Percentiles rank a stretch among this genome's conserved stretches.
phyloP scores from a whole-genome alignment of 495 filamentous ascomycete genomes.

The Xylaria acuta region DNA sequence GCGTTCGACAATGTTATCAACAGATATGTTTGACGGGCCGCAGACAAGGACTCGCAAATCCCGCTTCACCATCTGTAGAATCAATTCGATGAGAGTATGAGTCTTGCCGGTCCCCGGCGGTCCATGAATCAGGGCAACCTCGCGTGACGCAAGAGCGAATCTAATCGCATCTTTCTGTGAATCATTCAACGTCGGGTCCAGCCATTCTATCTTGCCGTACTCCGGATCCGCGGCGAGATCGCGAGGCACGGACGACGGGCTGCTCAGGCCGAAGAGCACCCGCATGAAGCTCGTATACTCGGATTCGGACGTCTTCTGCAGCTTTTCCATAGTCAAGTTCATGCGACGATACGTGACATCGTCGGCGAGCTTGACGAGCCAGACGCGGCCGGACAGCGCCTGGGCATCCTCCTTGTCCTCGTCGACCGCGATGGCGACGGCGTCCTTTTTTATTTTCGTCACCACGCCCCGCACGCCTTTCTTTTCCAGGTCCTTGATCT shows the following conservation, averaged over 20 bases:
- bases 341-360: slow-evolving; percentile 93
- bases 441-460: slow-evolving; percentile 65
- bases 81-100: slow-evolving; percentile 94
- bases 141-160: slow-evolving; percentile 81
- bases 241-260: slow-evolving; percentile 60
- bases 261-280: slow-evolving; percentile 79
- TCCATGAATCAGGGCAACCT: slow-evolving; percentile 93
- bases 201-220: slow-evolving; percentile 64
- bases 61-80: slow-evolving; percentile 78
- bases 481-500: slow-evolving; percentile 65
- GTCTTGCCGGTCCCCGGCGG: slow-evolving; percentile 98
- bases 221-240: slow-evolving; percentile 49
- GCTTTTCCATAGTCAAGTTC: slow-evolving; percentile 83
- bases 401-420: slow-evolving; percentile 65
- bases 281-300: slow-evolving; percentile 78
- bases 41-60: slow-evolving; percentile 85
- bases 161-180: slow-evolving; percentile 89
- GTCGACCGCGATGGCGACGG: slow-evolving; percentile 74
- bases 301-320: slow-evolving; percentile 72
- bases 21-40: slow-evolving; percentile 93
- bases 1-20: slow-evolving; percentile 98
- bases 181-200: slow-evolving; percentile 81
- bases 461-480: slow-evolving; percentile 84
- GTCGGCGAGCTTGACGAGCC: slow-evolving; percentile 89
- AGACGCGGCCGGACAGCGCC: slow-evolving; percentile 63